Conservation (phyloP, 495 filamentous ascomycete genomes). For the Penicillium paradoxum region DNA sequence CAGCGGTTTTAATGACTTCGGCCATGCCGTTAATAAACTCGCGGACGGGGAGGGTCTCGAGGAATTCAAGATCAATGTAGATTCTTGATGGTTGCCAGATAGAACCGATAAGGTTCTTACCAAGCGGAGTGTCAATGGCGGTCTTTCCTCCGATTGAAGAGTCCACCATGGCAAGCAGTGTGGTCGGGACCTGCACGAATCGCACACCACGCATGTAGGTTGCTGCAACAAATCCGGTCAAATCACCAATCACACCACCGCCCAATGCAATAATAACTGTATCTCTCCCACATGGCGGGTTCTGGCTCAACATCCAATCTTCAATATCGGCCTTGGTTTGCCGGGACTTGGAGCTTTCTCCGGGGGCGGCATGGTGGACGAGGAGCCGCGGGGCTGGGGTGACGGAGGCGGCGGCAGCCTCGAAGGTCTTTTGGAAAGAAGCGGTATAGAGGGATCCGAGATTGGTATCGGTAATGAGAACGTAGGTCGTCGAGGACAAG, state of each 20-base stretch:
- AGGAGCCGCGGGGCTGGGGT: slow-evolving; percentile 63
- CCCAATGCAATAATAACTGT: slow-evolving; percentile 92
- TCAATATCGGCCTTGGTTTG: slow-evolving; percentile 92
- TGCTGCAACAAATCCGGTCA: slow-evolving; percentile 94
- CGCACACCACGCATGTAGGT: slow-evolving; percentile 98
- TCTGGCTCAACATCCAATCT: slow-evolving; percentile 90
- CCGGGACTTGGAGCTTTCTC: slow-evolving; percentile 88
- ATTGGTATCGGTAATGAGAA: slow-evolving; percentile 94
- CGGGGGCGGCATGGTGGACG: slow-evolving; percentile 80
- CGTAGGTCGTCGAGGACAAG: slow-evolving; percentile 81
- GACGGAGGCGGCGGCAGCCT: slow-evolving; percentile 44
- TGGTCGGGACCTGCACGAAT: slow-evolving; percentile 95
- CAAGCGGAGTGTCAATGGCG: slow-evolving; percentile 92
- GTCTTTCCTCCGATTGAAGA: slow-evolving; percentile 98
- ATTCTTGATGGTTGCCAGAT: slow-evolving; percentile 95
- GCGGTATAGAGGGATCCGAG: slow-evolving; percentile 76
- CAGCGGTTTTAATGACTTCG: slow-evolving; percentile 96
- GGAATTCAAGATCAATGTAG: slow-evolving; percentile 89
- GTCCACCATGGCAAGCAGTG: slow-evolving; percentile 94
- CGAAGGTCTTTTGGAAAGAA: slow-evolving; percentile 67
- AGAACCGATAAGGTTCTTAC: slow-evolving; percentile 92
- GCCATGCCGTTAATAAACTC: slow-evolving; percentile 99
- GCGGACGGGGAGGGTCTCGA: slow-evolving; percentile 83
- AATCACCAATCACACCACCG: slow-evolving; percentile 96
- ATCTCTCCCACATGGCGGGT: slow-evolving; percentile 76